Evolutionary conservation across 306 rosid species (phyloP), one percentile per base, ranked within the genome.

Genomic region (Cajanus cajan): DNA sequence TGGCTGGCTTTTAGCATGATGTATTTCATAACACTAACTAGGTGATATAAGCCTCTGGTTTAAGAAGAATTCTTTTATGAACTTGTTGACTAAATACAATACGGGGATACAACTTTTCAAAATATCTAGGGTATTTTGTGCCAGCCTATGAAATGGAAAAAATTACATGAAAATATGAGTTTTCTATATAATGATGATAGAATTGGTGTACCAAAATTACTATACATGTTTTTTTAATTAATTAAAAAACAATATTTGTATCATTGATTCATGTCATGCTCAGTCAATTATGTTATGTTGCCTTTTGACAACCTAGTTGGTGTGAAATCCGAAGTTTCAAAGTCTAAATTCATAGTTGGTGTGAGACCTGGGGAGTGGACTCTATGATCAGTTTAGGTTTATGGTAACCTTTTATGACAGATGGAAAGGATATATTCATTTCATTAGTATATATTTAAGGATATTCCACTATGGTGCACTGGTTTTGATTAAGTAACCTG

Each of bases 401-500:
- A 33, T 43, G 67, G 58, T 64, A 69, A n/a, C 82, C 65, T 68
- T 68, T 69, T 63, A 8, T 34, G 25, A 70, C 24, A 6, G 48
- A 24, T 39, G 37, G 54, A 40, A 64, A 41, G 58, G 81, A 25
- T 80, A 61, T 62, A 74, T 24, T 75, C 72, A 63, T 22, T 40
- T 54, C 18, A 2, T 43, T 39, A 44, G 22, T 47, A 45, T 45
- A 48, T 66, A 37, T 54, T 51, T 58, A 76, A 77, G 39, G 59
- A 59, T 19, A 68, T 69, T 74, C 25, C 33, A 50, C 83, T 40
- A 19, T 74, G 44, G 59, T 59, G 13, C 73, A 47, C 45, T 72
- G 69, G 24, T 41, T 80, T 41, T 80, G 73, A 73, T 73, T 41
- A 63, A 79, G 71, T 84, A 74, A 79, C 80, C 50, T 71, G 51